Evolutionary conservation across 1,139 yeast genomes (phyloP).

Genomic region (Ogataea hybrid): DNA sequence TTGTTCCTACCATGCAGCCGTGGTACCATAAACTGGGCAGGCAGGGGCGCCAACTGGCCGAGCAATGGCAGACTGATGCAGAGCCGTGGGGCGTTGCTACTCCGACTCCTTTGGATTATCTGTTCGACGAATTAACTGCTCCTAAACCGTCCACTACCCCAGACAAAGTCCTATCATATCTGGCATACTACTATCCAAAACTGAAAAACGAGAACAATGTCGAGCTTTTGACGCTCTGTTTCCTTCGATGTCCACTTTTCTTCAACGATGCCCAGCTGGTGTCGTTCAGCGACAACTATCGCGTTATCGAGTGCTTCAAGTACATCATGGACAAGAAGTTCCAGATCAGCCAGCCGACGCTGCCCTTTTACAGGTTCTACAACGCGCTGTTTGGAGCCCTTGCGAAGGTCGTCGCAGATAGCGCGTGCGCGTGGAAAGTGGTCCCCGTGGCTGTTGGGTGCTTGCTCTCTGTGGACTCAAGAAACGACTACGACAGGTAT

Average conservation of each 20-base stretch:
- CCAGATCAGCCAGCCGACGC: slow-evolving; percentile 59
- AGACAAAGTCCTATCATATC: slow-evolving; percentile 45
- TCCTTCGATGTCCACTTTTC: slow-evolving; percentile 47
- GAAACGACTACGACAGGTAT: slow-evolving; percentile 22
- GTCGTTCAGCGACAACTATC: slow-evolving; percentile 36
- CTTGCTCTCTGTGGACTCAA: slow-evolving; percentile 35
- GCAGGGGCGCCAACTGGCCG: slow-evolving; percentile 31
- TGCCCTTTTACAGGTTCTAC: slow-evolving; percentile 53
- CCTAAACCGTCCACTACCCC: slow-evolving; percentile 39
- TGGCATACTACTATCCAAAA: slow-evolving; percentile 60
- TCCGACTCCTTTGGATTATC: slow-evolving; percentile 39
- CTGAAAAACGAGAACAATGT: slow-evolving; percentile 59
- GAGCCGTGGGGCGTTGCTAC: neutral
- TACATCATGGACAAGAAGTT: slow-evolving; percentile 51
- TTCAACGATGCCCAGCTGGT: slow-evolving; percentile 30
- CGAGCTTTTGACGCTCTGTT: slow-evolving; percentile 46
- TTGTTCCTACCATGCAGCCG: slow-evolving; percentile 3
- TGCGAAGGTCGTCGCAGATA: slow-evolving; percentile 27
- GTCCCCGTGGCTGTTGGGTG: slow-evolving; percentile 58
- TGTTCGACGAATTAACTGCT: slow-evolving; percentile 43
- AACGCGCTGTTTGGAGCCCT: slow-evolving; percentile 39
- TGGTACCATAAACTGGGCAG: slow-evolving; percentile 33
- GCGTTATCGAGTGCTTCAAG: slow-evolving; percentile 49
- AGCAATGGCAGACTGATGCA: slow-evolving; percentile 13
- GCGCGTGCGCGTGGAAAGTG: slow-evolving; percentile 47